phyloP scores from a whole-genome alignment of 2,329 filamentous ascomycete species.

The Beauveria scarabaeidicola region DNA sequence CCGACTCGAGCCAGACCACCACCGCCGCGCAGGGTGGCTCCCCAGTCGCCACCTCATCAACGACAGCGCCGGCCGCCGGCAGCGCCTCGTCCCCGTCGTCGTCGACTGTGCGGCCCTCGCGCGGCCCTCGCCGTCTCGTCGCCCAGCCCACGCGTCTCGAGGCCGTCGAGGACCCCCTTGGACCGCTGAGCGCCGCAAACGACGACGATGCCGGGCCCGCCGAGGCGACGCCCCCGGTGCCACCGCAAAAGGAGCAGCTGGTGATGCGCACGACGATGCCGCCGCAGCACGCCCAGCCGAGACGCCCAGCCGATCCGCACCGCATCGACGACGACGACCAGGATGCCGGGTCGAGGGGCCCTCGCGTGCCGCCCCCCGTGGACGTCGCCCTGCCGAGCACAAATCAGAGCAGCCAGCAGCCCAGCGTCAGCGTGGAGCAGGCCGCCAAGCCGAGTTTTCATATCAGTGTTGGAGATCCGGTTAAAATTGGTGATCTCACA shows the following conservation, averaged over 20 bases:
- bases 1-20: constrained; percentile 32
- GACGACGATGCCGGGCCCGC: constrained; percentile 32
- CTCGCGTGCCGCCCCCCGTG: constrained; percentile 59
- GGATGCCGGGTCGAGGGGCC: constrained; percentile 35
- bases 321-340: constrained; percentile 66
- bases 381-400: constrained; percentile 47
- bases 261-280: constrained; percentile 51
- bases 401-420: constrained; percentile 47
- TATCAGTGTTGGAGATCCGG: constrained; percentile 89
- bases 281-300: constrained; percentile 31
- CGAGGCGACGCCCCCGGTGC: constrained; percentile 53
- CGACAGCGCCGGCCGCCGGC: constrained; percentile 23
- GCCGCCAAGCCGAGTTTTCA: constrained; percentile 86
- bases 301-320: constrained; percentile 48
- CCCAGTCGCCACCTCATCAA: constrained; percentile 20
- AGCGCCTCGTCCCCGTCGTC: constrained; percentile 23
- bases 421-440: constrained; percentile 85
- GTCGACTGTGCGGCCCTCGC: constrained; percentile 33
- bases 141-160: constrained; percentile 71
- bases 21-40: constrained; percentile 24
- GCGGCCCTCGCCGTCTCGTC: constrained; percentile 54
- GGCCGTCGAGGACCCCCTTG: constrained; percentile 68
- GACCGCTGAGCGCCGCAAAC: constrained; percentile 62
- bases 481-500: constrained; percentile 94
- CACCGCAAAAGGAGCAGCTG: constrained; percentile 59